Conservation (phyloP, 2,329 filamentous ascomycete species). For the Orbilia blumenaviensis region DNA sequence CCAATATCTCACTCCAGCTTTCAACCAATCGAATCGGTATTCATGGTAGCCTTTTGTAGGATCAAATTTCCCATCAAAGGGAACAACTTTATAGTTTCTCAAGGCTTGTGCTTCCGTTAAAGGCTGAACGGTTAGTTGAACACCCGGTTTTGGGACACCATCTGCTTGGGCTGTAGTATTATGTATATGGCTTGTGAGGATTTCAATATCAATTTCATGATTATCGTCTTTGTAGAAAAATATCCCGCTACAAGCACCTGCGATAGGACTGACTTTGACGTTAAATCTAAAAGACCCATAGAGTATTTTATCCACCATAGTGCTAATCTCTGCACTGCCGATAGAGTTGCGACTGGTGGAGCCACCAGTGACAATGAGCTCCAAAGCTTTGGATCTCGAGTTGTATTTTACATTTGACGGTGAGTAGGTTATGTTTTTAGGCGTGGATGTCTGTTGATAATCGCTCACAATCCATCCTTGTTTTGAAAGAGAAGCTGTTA, state of each 20-base stretch:
- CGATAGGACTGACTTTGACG: constrained; percentile 22
- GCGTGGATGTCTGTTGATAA: constrained; percentile 1
- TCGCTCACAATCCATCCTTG: constrained; percentile 40
- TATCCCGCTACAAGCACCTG: constrained; percentile 38
- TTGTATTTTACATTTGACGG: constrained; percentile 32
- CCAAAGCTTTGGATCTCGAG: constrained; percentile 9
- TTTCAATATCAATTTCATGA: constrained; percentile 50
- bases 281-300: constrained; percentile 48
- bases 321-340: constrained; percentile 30
- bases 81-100: constrained; percentile 30
- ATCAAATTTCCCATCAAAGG: constrained; percentile 32
- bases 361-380: constrained; percentile 40
- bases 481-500: background rate
- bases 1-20: constrained; percentile 26
- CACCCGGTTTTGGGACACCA: constrained; percentile 29
- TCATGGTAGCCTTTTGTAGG: constrained; percentile 46
- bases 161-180: constrained; percentile 1
- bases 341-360: constrained; percentile 7
- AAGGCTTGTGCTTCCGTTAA: constrained; percentile 8
- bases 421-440: constrained; percentile 33
- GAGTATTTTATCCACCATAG: constrained; percentile 21
- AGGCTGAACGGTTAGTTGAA: constrained; percentile 40
- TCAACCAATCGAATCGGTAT: constrained; percentile 46
- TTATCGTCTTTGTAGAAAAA: constrained; percentile 52
- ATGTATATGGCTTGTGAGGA: constrained; percentile 43